Conservation (phyloP, 305 asterid genomes). For the Solanum hybrid region DNA sequence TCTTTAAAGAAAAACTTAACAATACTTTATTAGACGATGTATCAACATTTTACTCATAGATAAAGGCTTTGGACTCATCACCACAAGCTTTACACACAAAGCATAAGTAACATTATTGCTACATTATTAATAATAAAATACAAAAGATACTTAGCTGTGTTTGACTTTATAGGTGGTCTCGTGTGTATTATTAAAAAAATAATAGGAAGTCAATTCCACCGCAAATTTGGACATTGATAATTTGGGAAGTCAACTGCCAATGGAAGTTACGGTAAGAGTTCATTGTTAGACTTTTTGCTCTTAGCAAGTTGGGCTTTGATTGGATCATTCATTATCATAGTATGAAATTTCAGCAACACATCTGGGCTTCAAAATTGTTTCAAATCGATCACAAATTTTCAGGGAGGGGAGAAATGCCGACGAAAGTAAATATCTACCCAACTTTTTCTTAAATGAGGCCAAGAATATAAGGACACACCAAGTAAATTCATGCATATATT, state of each 20-base stretch:
- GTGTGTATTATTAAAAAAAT: too few species aligned
- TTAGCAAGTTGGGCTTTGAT: background rate
- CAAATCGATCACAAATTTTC: background rate
- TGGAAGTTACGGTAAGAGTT: background rate
- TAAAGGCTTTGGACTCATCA: background rate
- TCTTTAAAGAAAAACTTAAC: background rate
- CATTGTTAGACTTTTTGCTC: background rate
- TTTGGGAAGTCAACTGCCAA: background rate
- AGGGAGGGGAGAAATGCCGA: background rate
- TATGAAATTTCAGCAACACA: background rate
- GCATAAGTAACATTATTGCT: background rate
- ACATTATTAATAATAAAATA: too few species aligned
- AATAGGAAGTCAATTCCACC: background rate
- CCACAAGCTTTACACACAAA: background rate
- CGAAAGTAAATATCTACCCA: background rate
- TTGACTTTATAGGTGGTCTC: background rate
- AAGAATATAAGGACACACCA: background rate
- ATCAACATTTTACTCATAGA: background rate
- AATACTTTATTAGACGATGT: background rate
- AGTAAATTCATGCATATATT: background rate
- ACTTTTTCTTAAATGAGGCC: background rate
- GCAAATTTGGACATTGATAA: background rate
- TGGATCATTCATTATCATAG: background rate
- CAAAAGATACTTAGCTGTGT: background rate
- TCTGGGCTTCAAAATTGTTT: background rate